These are phyloP conservation scores for Eimeria sp. DNA, from an alignment of 169 alveolate genomes.

Conservation along the genomic window DNA sequence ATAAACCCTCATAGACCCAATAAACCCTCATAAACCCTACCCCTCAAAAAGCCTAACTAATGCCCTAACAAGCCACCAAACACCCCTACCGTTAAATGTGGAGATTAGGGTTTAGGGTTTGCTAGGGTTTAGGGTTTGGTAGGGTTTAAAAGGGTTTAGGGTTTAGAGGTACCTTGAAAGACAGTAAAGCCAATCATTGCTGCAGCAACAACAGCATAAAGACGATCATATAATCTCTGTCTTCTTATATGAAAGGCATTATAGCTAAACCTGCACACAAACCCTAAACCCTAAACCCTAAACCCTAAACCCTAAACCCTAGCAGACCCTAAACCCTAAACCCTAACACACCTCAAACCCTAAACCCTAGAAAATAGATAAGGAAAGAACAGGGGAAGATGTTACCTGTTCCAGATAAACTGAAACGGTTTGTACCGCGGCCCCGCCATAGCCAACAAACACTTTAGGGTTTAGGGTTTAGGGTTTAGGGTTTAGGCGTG, in stretches of 20 bases:
- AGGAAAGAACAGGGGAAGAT: neutral
- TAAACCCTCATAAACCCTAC: neutral
- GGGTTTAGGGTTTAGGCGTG: slow-evolving; percentile 6
- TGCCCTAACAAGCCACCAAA: neutral
- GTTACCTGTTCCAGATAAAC: slow-evolving; percentile 57
- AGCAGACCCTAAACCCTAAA: too few relatives aligned
- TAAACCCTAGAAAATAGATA: neutral
- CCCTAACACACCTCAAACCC: neutral
- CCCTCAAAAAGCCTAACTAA: neutral
- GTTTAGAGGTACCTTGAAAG: slow-evolving; percentile 52
- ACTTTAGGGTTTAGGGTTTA: slow-evolving; percentile 33
- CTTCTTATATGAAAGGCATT: slow-evolving; percentile 59
- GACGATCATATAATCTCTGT: slow-evolving; percentile 59
- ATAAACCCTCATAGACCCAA: neutral
- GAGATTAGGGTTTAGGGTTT: neutral
- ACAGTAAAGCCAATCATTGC: slow-evolving; percentile 47
- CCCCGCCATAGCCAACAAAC: slow-evolving; percentile 21
- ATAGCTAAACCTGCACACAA: slow-evolving; percentile 57
- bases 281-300: slow-evolving; percentile 60
- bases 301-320: slow-evolving; percentile 60
- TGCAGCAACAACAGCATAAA: slow-evolving; percentile 62
- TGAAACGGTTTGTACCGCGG: slow-evolving; percentile 69
- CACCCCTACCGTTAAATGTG: neutral
- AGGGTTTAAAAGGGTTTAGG: too few relatives aligned
- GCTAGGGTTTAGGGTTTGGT: too few relatives aligned